Evolutionary conservation across 768 basidiomycete genomes (phyloP), one percentile per base, ranked within the genome.

Genomic region (Naganishia vishniacii): DNA sequence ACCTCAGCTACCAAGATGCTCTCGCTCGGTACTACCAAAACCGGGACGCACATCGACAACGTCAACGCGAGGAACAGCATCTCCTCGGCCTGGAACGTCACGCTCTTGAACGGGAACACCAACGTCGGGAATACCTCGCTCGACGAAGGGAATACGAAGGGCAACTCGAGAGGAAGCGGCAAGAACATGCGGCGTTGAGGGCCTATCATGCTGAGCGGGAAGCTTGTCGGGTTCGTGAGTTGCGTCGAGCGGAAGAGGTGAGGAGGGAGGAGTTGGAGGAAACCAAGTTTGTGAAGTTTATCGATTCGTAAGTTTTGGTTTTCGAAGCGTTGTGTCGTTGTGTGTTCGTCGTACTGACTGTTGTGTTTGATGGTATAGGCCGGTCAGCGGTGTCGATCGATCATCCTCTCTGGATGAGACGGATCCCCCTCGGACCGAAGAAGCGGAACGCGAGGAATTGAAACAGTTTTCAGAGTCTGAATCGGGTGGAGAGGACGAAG

Each of bases 111-210:
- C 32, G 37, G 31, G 37, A 56, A 37, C 34, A 11, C 1, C 32
- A 23, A 1, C 32, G 53, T 20, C 34, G 15, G 34, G n/a, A 32
- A 13, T 11, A 13, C 1, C 53, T 56, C 25, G 51, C 51, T 20
- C 51, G 32, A n/a, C 51, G 48, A 18, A n/a, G 34, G 34, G 51
- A 53, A n/a, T 53, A 53, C n/a, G 51, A 53, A 37, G 32, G 51
- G 4, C 51, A 53, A 7, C 51, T 53, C n/a, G 53, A 23, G 11
- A 20, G 31, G 18, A 13, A 41, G 37, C 8, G 37, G 20, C 32
- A 40, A 20, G 20, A 56, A 23, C 34, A 56, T 16, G 34, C 32
- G 18, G 37, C 53, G 4, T 12, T 51, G 4, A n/a, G 53, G 5
- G 53, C 53, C 2, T 56, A 40, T 23, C 31, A 34, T 31, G 53